A percentile compares a stretch with the other conserved stretches of the same genome.
These are phyloP conservation scores for Aureobasidium pullulans DNA, from an alignment of 2,329 filamentous ascomycete species.

Conservation along the genomic window DNA sequence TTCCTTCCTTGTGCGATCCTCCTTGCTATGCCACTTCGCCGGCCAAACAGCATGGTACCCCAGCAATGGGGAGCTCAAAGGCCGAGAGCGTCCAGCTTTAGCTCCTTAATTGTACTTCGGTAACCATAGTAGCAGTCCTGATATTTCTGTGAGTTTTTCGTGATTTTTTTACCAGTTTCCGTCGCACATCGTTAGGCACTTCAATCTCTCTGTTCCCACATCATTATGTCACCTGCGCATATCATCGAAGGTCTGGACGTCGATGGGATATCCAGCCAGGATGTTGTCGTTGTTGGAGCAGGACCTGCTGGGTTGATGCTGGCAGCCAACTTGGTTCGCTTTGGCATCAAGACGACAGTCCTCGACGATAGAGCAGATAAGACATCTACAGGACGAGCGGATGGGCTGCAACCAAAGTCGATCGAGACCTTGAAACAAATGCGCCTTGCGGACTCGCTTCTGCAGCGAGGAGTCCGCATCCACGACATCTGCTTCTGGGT, in stretches of 20 bases:
- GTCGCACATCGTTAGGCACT: too few relatives aligned
- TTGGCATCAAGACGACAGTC: slow-evolving; percentile 57
- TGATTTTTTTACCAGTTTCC: too few relatives aligned
- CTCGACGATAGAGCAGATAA: slow-evolving; percentile 62
- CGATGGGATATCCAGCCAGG: not conserved
- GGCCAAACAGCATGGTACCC: not conserved
- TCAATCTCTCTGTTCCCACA: too few relatives aligned
- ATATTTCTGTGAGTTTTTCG: not conserved
- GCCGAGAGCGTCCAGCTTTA: not conserved
- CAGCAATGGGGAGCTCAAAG: not conserved
- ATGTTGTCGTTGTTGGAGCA: slow-evolving; percentile 32
- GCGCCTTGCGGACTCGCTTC: slow-evolving; percentile 59
- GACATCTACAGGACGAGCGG: slow-evolving; percentile 61
- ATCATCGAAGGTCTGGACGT: not conserved
- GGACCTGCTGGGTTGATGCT: slow-evolving; percentile 38
- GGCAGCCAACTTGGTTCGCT: slow-evolving; percentile 52
- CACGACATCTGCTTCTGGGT: slow-evolving; percentile 72
- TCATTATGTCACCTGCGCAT: slow-evolving; percentile 1
- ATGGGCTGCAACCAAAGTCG: slow-evolving; percentile 69
- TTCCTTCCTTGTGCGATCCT: not conserved
- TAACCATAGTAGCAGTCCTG: not conserved
- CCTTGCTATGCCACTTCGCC: not conserved
- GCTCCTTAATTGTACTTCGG: not conserved
- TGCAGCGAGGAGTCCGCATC: slow-evolving; percentile 60
- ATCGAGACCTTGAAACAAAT: slow-evolving; percentile 71